Evolutionary conservation across 140 eudicot species (phyloP), one percentile per base, ranked within the genome.

Genomic region (Erigeron philadelphicus): DNA sequence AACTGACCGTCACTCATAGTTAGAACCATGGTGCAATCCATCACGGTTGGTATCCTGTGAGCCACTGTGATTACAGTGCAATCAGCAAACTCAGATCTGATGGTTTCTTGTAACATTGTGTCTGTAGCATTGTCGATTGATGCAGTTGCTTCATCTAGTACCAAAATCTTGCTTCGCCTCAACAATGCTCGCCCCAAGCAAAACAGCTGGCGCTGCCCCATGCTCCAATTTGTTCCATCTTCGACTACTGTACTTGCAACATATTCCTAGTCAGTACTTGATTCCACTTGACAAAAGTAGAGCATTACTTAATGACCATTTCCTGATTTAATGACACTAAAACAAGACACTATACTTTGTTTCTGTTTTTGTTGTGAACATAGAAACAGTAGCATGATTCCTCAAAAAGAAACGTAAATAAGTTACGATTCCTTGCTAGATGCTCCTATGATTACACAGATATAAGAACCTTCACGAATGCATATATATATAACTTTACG

Each of bases 141-240:
- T 8, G 98, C 98, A 64, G 98, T 92, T 60, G 98, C 98, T 79
- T 92, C 98, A 76, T 92, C 98, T 25, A 92, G 92, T 65, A 92
- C 96, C 81, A 92, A 55, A 7, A 92, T 80, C 88, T 86, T 92
- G 86, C 98, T 82, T 74, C 83, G 78, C 55, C 98, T 92, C 72
- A 92, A 66, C 60, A 92, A 72, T 17, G 96, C 98, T 16, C 98
- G 96, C 18, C 98, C 98, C 80, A 92, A 75, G 43, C 98, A 92
- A 59, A 92, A 92, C 77, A 92, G 45, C 64, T 92, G 96, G 7
- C 95, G 81, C 76, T 92, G 98, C 53, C 98, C 98, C 98, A 92
- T 86, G 85, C 98, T 92, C 98, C 98, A 92, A 49, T 92, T 92
- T 18, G 89, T 76, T 66, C 98, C 98, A 57, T 92, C 96, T 66